Conservation (phyloP, 768 basidiomycete species). For the Lactarius vividus region DNA sequence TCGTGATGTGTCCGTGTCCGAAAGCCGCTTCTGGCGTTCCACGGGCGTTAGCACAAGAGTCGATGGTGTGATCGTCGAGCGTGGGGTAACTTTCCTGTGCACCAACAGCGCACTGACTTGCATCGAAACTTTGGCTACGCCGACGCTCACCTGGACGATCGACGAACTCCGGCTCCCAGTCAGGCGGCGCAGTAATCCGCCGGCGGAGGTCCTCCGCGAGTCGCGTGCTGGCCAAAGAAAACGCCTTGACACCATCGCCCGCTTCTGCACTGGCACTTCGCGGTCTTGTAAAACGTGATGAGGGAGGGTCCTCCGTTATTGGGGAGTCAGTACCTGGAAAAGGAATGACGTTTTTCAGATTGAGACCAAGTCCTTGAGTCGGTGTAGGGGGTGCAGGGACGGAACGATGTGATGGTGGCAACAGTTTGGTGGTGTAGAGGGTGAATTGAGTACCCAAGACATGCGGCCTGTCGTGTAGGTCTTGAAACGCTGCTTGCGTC, state of each 20-base stretch:
- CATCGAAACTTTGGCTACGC: slow-evolving; percentile 28
- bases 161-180: slow-evolving; percentile 19
- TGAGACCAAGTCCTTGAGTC: slow-evolving; percentile 7
- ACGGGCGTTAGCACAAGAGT: slow-evolving; percentile 4
- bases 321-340: slow-evolving; percentile 20
- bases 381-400: slow-evolving; percentile 3
- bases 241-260: slow-evolving; percentile 29
- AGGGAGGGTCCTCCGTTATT: not conserved
- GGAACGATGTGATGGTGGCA: slow-evolving; percentile 7
- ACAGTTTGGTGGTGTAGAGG: slow-evolving; percentile 22
- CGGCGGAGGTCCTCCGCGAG: slow-evolving; percentile 25
- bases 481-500: slow-evolving; percentile 49
- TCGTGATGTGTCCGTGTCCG: slow-evolving; percentile 10
- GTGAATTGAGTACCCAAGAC: slow-evolving; percentile 25
- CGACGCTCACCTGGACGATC: slow-evolving; percentile 24
- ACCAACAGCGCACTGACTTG: slow-evolving; percentile 8
- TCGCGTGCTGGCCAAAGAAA: slow-evolving; percentile 23
- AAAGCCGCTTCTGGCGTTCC: slow-evolving; percentile 2
- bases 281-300: slow-evolving; percentile 17
- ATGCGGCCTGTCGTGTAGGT: slow-evolving; percentile 42
- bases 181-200: slow-evolving; percentile 18
- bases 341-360: slow-evolving; percentile 19
- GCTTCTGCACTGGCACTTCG: slow-evolving; percentile 29
- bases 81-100: slow-evolving; percentile 4
- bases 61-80: not conserved